These are phyloP conservation scores for Beauveria sp. DNA, from an alignment of 2,329 filamentous ascomycete genomes.

Conservation along the genomic window DNA sequence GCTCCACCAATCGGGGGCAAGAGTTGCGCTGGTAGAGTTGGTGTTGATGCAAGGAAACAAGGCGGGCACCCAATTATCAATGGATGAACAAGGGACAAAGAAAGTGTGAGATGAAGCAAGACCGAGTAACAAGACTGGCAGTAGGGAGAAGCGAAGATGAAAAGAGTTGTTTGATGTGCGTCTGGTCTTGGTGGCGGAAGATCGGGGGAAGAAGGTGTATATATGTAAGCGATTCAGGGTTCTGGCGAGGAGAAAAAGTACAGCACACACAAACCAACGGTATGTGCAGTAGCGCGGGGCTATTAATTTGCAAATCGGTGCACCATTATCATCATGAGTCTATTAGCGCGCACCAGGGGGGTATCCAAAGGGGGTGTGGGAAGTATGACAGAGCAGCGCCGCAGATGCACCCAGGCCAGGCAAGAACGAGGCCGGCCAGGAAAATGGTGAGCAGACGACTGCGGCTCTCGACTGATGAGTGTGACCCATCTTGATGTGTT, in stretches of 20 bases:
- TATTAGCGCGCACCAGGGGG: conserved; percentile 14
- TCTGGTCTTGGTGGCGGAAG: background rate
- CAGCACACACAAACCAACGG: conserved; percentile 11
- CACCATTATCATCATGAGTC: conserved; percentile 8
- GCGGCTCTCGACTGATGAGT: conserved; percentile 58
- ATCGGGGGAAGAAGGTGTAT: conserved; percentile 7
- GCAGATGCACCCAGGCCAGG: conserved; percentile 4
- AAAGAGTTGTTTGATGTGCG: conserved; percentile 8
- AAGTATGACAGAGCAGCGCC: background rate
- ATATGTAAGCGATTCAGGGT: conserved; percentile 19
- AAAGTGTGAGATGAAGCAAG: conserved; percentile 19
- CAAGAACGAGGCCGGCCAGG: conserved; percentile 1
- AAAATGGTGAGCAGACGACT: conserved; percentile 48
- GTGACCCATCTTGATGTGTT: conserved; percentile 80
- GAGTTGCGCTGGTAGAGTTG: conserved; percentile 3
- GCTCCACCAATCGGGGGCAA: conserved; percentile 10
- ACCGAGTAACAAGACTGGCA: conserved; percentile 8
- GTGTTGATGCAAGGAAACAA: background rate
- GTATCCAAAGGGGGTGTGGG: background rate
- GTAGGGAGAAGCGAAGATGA: conserved; percentile 15
- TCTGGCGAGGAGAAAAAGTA: conserved; percentile 1
- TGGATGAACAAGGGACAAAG: background rate
- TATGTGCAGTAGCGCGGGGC: conserved; percentile 9
- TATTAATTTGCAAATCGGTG: conserved; percentile 13
- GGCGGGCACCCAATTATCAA: background rate